These are phyloP conservation scores for Mycena olivaceomarginata DNA, from an alignment of 768 basidiomycete species.

Conservation along the genomic window DNA sequence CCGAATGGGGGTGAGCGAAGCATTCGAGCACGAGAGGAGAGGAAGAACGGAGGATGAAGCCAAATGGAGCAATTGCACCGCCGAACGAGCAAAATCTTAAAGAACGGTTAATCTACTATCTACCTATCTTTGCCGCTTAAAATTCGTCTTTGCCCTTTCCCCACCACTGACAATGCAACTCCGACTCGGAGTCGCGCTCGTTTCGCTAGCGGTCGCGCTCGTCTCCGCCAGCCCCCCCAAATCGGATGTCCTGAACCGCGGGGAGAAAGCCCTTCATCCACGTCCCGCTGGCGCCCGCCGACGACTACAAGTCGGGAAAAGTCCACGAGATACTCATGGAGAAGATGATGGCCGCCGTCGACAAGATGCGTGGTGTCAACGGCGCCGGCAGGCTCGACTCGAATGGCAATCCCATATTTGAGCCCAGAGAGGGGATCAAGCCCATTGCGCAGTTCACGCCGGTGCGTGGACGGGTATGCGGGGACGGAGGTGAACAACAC, in stretches of 20 bases:
- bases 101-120: too few relatives aligned
- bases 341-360: slow-evolving; percentile 26
- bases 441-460: slow-evolving; percentile 34
- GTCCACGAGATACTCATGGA: slow-evolving; percentile 36
- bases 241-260: slow-evolving; percentile 5
- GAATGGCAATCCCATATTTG: slow-evolving; percentile 5
- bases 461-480: slow-evolving; percentile 34
- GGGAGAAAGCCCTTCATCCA: slow-evolving; percentile 38
- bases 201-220: background rate
- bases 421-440: slow-evolving; percentile 21
- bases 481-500: slow-evolving; percentile 34
- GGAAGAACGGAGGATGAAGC: too few relatives aligned
- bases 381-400: slow-evolving; percentile 5
- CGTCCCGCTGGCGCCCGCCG: slow-evolving; percentile 26
- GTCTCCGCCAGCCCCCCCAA: background rate
- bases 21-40: too few relatives aligned
- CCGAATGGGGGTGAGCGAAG: too few relatives aligned
- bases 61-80: too few relatives aligned
- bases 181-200: background rate
- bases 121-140: too few relatives aligned
- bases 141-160: too few relatives aligned
- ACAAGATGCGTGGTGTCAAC: slow-evolving; percentile 13
- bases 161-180: background rate
- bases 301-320: slow-evolving; percentile 35
- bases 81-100: too few relatives aligned